Conservation (phyloP, 2,329 filamentous ascomycete species). For the Xylaria sp. region DNA sequence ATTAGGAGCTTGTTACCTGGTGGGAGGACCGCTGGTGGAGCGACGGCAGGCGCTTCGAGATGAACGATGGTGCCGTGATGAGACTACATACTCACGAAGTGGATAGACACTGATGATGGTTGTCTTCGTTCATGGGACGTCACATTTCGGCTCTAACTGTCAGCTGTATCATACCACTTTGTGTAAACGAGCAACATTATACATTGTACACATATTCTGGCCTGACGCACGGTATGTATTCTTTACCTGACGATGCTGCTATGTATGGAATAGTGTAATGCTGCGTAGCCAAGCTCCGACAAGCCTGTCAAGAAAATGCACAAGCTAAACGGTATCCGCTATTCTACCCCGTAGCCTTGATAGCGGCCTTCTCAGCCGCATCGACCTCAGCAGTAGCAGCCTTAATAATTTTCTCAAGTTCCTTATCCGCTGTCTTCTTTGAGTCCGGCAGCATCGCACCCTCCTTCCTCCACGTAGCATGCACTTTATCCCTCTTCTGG, state of each 20-base stretch:
- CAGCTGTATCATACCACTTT: constrained; percentile 32
- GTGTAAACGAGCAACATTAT: constrained; percentile 31
- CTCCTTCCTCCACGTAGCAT: constrained; percentile 56
- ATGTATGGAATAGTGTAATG: not conserved
- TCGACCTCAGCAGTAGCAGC: constrained; percentile 56
- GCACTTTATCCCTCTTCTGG: constrained; percentile 54
- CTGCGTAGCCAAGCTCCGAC: not conserved
- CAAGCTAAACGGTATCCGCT: not conserved
- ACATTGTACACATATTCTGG: constrained; percentile 33
- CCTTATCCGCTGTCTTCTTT: constrained; percentile 48
- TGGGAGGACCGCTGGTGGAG: not conserved
- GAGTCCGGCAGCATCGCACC: constrained; percentile 52
- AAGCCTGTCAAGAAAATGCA: too few relatives aligned
- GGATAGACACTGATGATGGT: not conserved
- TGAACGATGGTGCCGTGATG: not conserved
- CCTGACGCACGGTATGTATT: not conserved
- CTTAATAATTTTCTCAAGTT: constrained; percentile 53
- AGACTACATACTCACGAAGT: not conserved
- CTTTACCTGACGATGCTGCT: not conserved
- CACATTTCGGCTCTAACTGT: constrained; percentile 15
- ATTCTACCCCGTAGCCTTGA: constrained; percentile 45
- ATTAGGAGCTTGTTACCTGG: constrained; percentile 34
- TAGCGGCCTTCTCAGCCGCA: constrained; percentile 54
- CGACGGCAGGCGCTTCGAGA: constrained; percentile 21
- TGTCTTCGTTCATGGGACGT: not conserved